Base-by-base conservation (phyloP, 2,329 filamentous ascomycete genomes). In the Reticulascus tulasneorum region DNA sequence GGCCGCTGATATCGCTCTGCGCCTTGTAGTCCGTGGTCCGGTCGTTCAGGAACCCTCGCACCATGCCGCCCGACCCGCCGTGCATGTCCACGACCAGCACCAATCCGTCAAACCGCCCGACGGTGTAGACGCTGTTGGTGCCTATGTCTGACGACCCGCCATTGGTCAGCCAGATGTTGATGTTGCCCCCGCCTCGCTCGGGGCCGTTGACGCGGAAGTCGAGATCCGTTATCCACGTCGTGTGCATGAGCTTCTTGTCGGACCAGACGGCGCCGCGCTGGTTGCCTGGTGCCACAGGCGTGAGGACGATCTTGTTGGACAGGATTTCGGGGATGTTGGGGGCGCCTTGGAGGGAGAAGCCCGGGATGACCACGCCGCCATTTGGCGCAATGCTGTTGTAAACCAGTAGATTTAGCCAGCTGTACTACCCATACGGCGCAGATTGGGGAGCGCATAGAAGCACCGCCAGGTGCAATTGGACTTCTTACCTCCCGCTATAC, bases 11-110 rank as follows among this genome's bases (percentile, higher is more conserved):
- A 51, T 78, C 83, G 48, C 79, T 73, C 50, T 90, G 84, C 38
- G 73, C 71, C 54, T 80, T 82, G 69, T 83, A 96, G 59, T 94
- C 86, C 48, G 76, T 81, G 23, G 70, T 77, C 31, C 90, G 91
- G 59, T 97, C 93, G 64, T 97, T 98, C 47, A 98, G 67, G 68
- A 97, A 98, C 13, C 86, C 93, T 40, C 93, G 78, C 46, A 98
- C 73, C 63, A 84, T 89, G 48, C 93, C 93, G 33, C 80, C 81
- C 3, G 66, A 63, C 28, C 87, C 84, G 36, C 86, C 84, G 54
- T 93, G 84, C 44, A 85, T 82, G 63, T 97, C 91, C 35, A 98
- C 63, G 17, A 94, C 83, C 38, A 98, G 67, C 22, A 79, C 90
- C 48, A 98, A 67, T n/a, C 93, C 93, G 51, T 97, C 91, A 52